These are phyloP conservation scores for Macrophomina phaseolina DNA, from an alignment of 2,329 filamentous ascomycete genomes.

Conservation along the genomic window DNA sequence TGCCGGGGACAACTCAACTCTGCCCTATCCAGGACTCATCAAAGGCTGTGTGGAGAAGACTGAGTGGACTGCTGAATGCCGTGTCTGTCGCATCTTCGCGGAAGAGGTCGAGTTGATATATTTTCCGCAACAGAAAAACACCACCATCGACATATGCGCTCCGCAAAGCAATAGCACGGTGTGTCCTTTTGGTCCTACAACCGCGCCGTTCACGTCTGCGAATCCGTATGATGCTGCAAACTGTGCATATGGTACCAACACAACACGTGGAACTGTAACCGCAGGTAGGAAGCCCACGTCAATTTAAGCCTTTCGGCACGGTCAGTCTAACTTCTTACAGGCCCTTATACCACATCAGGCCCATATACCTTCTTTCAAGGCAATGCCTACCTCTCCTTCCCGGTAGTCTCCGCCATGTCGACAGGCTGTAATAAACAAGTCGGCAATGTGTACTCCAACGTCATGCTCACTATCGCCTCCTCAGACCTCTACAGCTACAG, in stretches of 20 bases:
- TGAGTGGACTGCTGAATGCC: neutral
- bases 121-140: conserved; percentile 7
- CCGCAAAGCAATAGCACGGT: neutral
- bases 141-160: conserved; percentile 1
- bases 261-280: neutral
- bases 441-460: conserved; percentile 1
- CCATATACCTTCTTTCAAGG: conserved; percentile 14
- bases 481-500: conserved; percentile 2
- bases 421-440: conserved; percentile 5
- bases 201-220: conserved; percentile 10
- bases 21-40: neutral
- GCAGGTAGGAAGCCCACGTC: neutral
- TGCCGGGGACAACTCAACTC: neutral
- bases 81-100: neutral
- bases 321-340: neutral
- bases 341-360: conserved; percentile 6
- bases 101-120: conserved; percentile 18
- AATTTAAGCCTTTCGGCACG: neutral
- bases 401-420: neutral
- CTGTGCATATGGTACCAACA: conserved; percentile 19
- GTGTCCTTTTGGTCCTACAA: conserved; percentile 17
- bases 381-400: conserved; percentile 18
- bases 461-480: conserved; percentile 13
- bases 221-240: conserved; percentile 16
- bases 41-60: neutral